Conservation (phyloP, 2,329 filamentous ascomycete species). For the Fusarium sp. region DNA sequence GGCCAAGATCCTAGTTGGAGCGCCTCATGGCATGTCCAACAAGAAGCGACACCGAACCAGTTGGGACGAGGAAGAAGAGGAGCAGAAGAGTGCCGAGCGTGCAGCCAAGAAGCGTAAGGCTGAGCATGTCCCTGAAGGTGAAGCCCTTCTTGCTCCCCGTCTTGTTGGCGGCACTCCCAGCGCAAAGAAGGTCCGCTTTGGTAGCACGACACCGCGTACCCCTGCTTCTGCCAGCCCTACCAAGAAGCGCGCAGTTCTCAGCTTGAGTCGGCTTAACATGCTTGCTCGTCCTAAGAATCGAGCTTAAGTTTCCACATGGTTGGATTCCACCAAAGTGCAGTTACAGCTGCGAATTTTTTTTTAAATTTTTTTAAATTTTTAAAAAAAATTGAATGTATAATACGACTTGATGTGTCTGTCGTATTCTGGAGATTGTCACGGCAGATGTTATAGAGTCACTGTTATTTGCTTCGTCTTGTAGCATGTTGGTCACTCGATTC, state of each 20-base stretch:
- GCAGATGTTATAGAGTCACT: background rate
- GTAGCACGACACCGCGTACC: slow-evolving; percentile 35
- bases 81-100: slow-evolving; percentile 58
- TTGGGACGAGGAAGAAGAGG: slow-evolving; percentile 65
- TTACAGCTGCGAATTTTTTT: background rate
- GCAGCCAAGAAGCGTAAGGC: slow-evolving; percentile 69
- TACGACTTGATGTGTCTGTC: slow-evolving; percentile 26
- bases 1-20: slow-evolving; percentile 53
- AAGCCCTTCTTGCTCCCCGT: slow-evolving; percentile 62
- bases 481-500: background rate
- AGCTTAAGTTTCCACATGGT: slow-evolving; percentile 47
- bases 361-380: too few species aligned
- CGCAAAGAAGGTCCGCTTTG: slow-evolving; percentile 50
- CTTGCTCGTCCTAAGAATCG: slow-evolving; percentile 69
- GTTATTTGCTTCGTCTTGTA: slow-evolving; percentile 4
- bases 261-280: slow-evolving; percentile 69
- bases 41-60: slow-evolving; percentile 72
- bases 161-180: slow-evolving; percentile 52
- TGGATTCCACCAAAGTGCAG: background rate
- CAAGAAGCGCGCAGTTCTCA: slow-evolving; percentile 65
- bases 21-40: slow-evolving; percentile 70
- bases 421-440: background rate
- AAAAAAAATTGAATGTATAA: slow-evolving; percentile 34
- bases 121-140: slow-evolving; percentile 58
- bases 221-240: slow-evolving; percentile 53